Conservation (phyloP, 2,329 filamentous ascomycete genomes). For the Cucurbitaria berberidis region DNA sequence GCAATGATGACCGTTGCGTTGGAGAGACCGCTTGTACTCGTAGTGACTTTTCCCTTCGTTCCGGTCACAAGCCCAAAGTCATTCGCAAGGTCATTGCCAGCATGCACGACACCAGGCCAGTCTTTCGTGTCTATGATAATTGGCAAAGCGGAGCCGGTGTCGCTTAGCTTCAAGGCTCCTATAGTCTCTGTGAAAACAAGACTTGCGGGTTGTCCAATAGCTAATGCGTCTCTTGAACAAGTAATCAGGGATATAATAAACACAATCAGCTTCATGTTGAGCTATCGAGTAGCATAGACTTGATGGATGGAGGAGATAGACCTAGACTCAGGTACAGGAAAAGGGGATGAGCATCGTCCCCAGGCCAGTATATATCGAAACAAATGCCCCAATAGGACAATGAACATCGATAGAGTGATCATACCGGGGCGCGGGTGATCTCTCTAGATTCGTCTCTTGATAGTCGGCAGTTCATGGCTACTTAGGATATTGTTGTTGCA, state of each 20-base stretch:
- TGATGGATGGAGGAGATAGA: not conserved
- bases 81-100: constrained; percentile 66
- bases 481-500: too few relatives aligned
- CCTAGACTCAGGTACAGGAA: not conserved
- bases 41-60: constrained; percentile 57
- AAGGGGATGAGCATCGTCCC: not conserved
- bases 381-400: not conserved
- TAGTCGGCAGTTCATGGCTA: too few relatives aligned
- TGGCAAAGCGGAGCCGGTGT: constrained; percentile 22
- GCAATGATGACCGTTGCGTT: constrained; percentile 62
- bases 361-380: not conserved
- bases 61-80: constrained; percentile 73
- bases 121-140: constrained; percentile 51
- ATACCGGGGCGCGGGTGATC: too few relatives aligned
- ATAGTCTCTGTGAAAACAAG: constrained; percentile 24
- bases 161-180: constrained; percentile 26
- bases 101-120: constrained; percentile 69
- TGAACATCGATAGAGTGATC: too few relatives aligned
- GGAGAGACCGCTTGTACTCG: constrained; percentile 18
- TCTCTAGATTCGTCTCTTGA: too few relatives aligned
- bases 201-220: constrained; percentile 26
- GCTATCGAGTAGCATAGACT: not conserved
- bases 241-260: not conserved
- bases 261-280: not conserved
- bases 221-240: not conserved